Conservation (phyloP, 176 grass and related monocot genomes). For the Zizania latifolia region DNA sequence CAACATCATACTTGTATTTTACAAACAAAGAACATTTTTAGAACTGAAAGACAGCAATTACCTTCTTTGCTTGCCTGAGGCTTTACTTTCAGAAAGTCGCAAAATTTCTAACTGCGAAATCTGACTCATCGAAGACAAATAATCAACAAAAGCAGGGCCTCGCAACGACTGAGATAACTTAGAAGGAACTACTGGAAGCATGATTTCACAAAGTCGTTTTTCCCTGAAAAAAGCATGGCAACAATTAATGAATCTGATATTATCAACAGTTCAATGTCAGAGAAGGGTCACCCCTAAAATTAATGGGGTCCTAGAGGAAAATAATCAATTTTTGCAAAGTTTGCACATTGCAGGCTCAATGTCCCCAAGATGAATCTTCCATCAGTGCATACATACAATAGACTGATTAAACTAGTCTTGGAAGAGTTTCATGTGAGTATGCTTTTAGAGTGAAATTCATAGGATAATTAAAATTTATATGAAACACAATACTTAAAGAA, state of each 20-base stretch:
- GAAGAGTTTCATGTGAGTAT: not conserved
- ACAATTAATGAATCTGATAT: not conserved
- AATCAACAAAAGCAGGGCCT: slow-evolving; percentile 77
- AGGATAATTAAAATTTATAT: not conserved
- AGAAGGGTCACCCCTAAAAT: not conserved
- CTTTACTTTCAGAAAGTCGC: slow-evolving; percentile 49
- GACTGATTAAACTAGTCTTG: not conserved
- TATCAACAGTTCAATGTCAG: not conserved
- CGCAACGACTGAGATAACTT: slow-evolving; percentile 63
- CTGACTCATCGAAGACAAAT: slow-evolving; percentile 60
- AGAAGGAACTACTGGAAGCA: slow-evolving; percentile 55
- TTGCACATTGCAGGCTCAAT: not conserved
- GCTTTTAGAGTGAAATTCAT: not conserved
- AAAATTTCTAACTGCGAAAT: slow-evolving; percentile 71
- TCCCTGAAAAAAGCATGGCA: slow-evolving; percentile 49
- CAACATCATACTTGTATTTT: not conserved
- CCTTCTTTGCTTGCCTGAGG: slow-evolving; percentile 45
- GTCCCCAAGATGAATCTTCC: slow-evolving; percentile 12
- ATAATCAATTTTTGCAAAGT: not conserved
- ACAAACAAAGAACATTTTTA: not conserved
- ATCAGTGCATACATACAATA: slow-evolving; percentile 6
- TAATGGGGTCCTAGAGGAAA: not conserved
- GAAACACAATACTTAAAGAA: not conserved
- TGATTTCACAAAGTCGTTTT: slow-evolving; percentile 35
- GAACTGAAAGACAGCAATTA: slow-evolving; percentile 16